phyloP scores from a whole-genome alignment of 768 basidiomycete genomes.

The Gautieria morchelliformis region DNA sequence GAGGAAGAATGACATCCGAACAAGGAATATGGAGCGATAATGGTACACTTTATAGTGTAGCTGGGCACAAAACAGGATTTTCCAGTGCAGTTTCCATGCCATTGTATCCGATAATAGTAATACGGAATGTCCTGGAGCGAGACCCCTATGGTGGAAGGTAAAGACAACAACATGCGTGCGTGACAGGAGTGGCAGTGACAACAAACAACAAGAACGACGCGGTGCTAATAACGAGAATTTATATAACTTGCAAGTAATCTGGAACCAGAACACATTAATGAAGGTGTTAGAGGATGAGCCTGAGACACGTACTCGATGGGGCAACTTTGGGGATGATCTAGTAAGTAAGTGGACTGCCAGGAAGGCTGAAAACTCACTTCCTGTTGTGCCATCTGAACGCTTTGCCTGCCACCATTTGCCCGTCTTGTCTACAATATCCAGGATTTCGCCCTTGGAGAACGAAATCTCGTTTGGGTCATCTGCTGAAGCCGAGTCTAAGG shows the following conservation, averaged over 20 bases:
- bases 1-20: no score
- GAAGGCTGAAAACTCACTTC: constrained; percentile 45
- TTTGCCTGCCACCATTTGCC: constrained; percentile 91
- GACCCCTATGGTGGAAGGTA: background rate
- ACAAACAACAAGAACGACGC: background rate
- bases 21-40: background rate
- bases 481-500: constrained; percentile 76
- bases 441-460: constrained; percentile 83
- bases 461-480: constrained; percentile 97
- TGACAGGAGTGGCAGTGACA: background rate
- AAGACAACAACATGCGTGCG: background rate
- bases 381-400: constrained; percentile 63
- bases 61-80: background rate
- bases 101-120: background rate
- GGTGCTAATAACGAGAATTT: background rate
- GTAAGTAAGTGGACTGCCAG: background rate
- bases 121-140: background rate
- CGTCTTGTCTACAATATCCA: constrained; percentile 88
- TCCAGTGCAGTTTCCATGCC: background rate
- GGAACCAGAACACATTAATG: background rate
- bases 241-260: constrained; percentile 9
- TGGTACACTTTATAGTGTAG: background rate
- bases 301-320: constrained; percentile 5
- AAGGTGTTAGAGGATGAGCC: no score
- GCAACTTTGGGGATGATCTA: background rate